Percentiles rank a stretch among this genome's conserved stretches.
These are phyloP conservation scores for Rhodofomes roseus DNA, from an alignment of 1,284 basidiomycete genomes.

Conservation along the genomic window DNA sequence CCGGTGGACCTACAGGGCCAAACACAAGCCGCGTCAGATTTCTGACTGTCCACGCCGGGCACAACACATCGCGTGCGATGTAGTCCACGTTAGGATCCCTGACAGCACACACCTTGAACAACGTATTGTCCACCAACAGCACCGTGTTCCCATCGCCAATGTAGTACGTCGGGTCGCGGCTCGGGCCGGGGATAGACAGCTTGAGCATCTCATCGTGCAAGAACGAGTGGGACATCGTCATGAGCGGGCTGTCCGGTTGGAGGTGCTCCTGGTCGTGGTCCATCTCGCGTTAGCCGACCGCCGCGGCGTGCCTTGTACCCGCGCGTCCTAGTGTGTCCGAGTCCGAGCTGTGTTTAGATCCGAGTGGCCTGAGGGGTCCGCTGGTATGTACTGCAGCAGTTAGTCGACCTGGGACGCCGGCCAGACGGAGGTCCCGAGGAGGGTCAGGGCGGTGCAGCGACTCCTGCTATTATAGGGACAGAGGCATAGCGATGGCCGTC, in stretches of 20 bases:
- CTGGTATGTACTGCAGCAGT: neutral
- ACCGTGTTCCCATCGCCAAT: constrained; percentile 61
- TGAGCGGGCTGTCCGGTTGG: constrained; percentile 30
- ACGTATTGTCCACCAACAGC: constrained; percentile 50
- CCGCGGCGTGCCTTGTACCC: neutral
- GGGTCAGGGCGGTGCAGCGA: neutral
- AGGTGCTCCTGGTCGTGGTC: constrained; percentile 24
- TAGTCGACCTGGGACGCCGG: neutral
- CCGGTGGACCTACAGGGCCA: constrained; percentile 24
- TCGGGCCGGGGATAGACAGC: constrained; percentile 30
- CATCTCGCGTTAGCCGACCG: constrained; percentile 13
- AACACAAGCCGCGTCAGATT: constrained; percentile 2
- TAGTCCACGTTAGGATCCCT: neutral
- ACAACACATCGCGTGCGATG: neutral
- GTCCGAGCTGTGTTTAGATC: neutral
- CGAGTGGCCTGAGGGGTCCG: neutral
- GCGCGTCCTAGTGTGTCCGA: neutral
- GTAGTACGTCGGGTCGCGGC: constrained; percentile 38
- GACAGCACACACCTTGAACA: constrained; percentile 55
- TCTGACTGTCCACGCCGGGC: neutral
- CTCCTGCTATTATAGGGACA: neutral
- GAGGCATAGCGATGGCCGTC: neutral
- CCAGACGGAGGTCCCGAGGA: neutral
- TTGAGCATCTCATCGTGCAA: constrained; percentile 31
- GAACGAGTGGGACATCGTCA: constrained; percentile 32